phyloP scores from a whole-genome alignment of 2,329 filamentous ascomycete genomes.

The Neonectria ditissima region DNA sequence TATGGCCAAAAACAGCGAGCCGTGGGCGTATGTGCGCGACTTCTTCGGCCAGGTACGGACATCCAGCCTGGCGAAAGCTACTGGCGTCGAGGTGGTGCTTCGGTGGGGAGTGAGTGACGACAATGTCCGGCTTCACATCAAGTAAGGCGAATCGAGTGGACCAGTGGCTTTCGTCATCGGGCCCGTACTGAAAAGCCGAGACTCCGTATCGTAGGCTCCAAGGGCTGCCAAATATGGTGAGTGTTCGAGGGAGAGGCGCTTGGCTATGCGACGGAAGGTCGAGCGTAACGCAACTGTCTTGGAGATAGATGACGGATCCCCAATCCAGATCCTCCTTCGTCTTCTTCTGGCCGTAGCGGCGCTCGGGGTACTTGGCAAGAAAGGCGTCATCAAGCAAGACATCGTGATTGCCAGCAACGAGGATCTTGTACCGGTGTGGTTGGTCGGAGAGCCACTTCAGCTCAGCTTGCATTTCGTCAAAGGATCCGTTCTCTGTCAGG shows the following conservation, averaged over 20 bases:
- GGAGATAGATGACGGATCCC: conserved; percentile 38
- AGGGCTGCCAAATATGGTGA: conserved; percentile 15
- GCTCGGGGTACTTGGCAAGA: conserved; percentile 19
- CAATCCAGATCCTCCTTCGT: conserved; percentile 36
- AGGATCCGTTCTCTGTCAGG: conserved; percentile 61
- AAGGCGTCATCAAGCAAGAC: conserved; percentile 71
- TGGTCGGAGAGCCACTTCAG: conserved; percentile 51
- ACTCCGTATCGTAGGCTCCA: conserved; percentile 11
- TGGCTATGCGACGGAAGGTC: conserved; percentile 13
- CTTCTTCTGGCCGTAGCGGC: conserved; percentile 31
- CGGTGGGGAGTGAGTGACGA: conserved; percentile 43
- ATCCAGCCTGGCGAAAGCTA: conserved; percentile 41
- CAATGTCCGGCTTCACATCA: conserved; percentile 30
- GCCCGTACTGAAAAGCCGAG: conserved; percentile 44
- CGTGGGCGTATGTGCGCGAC: conserved; percentile 32
- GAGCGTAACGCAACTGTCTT: conserved; percentile 29
- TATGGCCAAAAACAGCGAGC: conserved; percentile 42
- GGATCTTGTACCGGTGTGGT: conserved; percentile 67
- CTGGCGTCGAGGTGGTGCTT: conserved; percentile 41
- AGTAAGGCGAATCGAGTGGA: conserved; percentile 16
- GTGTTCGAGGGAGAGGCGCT: neutral
- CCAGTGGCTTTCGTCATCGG: conserved; percentile 30
- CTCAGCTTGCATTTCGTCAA: conserved; percentile 52
- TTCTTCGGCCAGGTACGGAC: conserved; percentile 37
- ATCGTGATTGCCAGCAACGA: conserved; percentile 77